These are phyloP conservation scores for Microcyclospora pomicola DNA, from an alignment of 2,329 filamentous ascomycete genomes.

Conservation along the genomic window DNA sequence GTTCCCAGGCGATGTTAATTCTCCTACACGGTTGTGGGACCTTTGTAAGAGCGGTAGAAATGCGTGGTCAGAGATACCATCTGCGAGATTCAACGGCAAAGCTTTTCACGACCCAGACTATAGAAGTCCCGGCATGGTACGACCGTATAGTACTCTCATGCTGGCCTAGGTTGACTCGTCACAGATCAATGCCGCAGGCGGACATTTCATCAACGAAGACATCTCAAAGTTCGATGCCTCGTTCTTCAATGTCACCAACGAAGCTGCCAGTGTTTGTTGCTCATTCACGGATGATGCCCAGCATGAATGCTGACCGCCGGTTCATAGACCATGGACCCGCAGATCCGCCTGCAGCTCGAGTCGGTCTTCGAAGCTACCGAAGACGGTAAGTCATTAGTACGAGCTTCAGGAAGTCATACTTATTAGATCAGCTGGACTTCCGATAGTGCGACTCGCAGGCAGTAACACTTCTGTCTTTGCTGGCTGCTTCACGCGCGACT, in stretches of 20 bases:
- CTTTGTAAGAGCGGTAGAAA: background rate
- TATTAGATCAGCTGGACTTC: background rate
- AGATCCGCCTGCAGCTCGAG: slow-evolving; percentile 6
- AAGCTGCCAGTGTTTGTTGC: background rate
- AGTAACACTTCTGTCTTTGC: background rate
- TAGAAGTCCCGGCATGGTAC: background rate
- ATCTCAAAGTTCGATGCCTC: background rate
- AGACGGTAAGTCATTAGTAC: slow-evolving; percentile 20
- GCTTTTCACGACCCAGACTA: background rate
- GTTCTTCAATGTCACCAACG: background rate
- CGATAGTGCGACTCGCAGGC: background rate
- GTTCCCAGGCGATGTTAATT: background rate
- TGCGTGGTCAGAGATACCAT: background rate
- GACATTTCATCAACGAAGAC: background rate
- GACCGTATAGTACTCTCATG: background rate
- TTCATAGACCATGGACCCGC: slow-evolving; percentile 3
- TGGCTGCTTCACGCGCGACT: background rate
- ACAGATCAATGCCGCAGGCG: background rate
- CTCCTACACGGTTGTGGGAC: background rate
- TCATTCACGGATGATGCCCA: too few species aligned
- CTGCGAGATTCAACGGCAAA: background rate
- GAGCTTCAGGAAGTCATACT: too few species aligned
- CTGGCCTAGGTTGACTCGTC: background rate
- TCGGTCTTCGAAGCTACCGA: slow-evolving; percentile 13
- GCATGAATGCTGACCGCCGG: too few species aligned